Evolutionary conservation across 2,329 filamentous ascomycete species (phyloP).

Genomic region (Fusarium continuum): DNA sequence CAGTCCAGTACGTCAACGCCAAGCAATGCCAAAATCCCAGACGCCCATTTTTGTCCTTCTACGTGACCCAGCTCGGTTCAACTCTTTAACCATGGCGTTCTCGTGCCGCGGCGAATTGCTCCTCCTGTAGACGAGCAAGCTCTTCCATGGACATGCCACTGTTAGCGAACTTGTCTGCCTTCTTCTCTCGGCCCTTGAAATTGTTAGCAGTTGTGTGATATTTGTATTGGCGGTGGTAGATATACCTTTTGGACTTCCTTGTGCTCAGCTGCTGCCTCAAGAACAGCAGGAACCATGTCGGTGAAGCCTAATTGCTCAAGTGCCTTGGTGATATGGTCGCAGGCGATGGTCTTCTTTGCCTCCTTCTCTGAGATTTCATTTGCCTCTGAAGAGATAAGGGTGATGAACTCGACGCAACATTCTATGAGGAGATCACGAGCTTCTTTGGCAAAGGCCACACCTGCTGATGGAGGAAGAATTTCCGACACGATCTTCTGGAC

Average conservation of each 20-base stretch:
- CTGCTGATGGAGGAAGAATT: conserved; percentile 79
- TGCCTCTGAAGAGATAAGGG: conserved; percentile 95
- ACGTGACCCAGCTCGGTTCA: neutral
- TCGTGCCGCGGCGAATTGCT: conserved; percentile 83
- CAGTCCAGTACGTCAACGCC: conserved; percentile 46
- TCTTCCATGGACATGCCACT: conserved; percentile 93
- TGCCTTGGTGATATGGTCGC: conserved; percentile 96
- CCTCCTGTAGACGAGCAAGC: conserved; percentile 86
- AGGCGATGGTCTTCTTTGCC: conserved; percentile 98
- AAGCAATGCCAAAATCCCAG: conserved; percentile 47
- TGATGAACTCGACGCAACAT: conserved; percentile 99
- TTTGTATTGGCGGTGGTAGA: conserved; percentile 42
- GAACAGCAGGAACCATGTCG: conserved; percentile 88
- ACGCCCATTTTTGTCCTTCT: conserved; percentile 30
- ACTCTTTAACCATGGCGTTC: conserved; percentile 47
- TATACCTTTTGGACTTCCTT: conserved; percentile 90
- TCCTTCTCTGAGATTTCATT: conserved; percentile 99
- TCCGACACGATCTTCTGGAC: conserved; percentile 92
- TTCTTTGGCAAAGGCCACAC: conserved; percentile 92
- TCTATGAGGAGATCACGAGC: conserved; percentile 95
- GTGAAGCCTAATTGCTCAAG: conserved; percentile 91
- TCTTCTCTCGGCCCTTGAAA: conserved; percentile 87
- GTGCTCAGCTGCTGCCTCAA: conserved; percentile 88
- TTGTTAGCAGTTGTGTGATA: conserved; percentile 52
- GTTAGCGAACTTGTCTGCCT: conserved; percentile 95